A percentile compares a stretch with the other conserved stretches of the same genome.
phyloP scores from a whole-genome alignment of 2,329 filamentous ascomycete species.

The Rhynchosporium graminicola region DNA sequence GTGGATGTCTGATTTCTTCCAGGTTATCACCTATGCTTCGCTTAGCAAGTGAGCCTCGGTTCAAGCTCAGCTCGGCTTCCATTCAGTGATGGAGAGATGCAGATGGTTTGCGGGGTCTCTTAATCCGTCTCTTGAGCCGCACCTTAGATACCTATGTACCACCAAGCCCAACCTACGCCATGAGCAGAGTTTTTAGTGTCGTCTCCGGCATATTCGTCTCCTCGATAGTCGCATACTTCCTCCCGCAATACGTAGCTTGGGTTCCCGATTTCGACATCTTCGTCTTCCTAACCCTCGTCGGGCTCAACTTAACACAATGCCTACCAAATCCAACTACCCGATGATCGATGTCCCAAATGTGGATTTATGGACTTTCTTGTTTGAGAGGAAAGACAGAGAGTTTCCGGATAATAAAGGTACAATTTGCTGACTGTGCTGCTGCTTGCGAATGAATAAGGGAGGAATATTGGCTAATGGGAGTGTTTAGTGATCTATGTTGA shows the following conservation, averaged over 20 bases:
- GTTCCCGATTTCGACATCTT: constrained; percentile 34
- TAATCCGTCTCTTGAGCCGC: too few relatives aligned
- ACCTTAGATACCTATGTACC: too few relatives aligned
- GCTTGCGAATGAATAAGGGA: not conserved
- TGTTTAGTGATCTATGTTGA: constrained; percentile 74
- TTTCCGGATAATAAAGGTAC: constrained; percentile 75
- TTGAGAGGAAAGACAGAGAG: constrained; percentile 64
- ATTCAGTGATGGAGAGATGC: too few relatives aligned
- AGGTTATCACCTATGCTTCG: too few relatives aligned
- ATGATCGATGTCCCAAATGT: constrained; percentile 67
- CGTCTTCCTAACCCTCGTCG: constrained; percentile 33
- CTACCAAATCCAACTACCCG: constrained; percentile 35
- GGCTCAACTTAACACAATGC: constrained; percentile 38
- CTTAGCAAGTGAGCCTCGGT: too few relatives aligned
- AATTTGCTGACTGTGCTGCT: constrained; percentile 21
- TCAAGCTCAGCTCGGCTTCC: too few relatives aligned
- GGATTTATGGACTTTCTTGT: constrained; percentile 78
- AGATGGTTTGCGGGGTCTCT: too few relatives aligned
- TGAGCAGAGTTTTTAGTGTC: constrained; percentile 30
- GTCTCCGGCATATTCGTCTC: constrained; percentile 32
- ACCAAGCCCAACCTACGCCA: constrained; percentile 19
- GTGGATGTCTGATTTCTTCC: too few relatives aligned
- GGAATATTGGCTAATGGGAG: constrained; percentile 9
- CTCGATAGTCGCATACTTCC: constrained; percentile 26
- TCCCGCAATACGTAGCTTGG: constrained; percentile 35